Percentiles rank a stretch among this genome's conserved stretches.
Evolutionary conservation across 257 asterid species (phyloP).

Genomic region (Datura wrightii): DNA sequence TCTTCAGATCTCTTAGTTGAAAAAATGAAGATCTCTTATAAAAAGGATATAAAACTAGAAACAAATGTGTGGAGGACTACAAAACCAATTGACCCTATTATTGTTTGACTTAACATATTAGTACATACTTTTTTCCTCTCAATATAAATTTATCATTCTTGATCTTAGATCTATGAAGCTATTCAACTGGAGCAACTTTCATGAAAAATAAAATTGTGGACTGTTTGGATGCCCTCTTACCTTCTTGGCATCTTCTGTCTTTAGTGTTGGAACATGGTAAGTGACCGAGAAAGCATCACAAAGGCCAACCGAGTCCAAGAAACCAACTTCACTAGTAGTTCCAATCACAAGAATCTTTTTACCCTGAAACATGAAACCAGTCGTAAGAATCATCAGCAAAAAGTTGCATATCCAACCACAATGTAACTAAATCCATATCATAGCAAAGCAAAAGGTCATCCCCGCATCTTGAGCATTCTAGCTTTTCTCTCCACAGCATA

Average conservation of each 20-base stretch:
- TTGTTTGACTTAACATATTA: neutral
- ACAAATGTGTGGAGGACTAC: too few species aligned
- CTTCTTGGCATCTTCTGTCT: constrained; percentile 82
- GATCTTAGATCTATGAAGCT: neutral
- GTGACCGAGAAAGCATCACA: constrained; percentile 84
- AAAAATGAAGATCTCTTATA: too few species aligned
- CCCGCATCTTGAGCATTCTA: neutral
- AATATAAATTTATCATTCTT: neutral
- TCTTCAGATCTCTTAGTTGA: too few species aligned
- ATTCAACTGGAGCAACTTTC: neutral
- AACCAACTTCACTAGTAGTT: constrained; percentile 83
- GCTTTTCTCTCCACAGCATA: neutral
- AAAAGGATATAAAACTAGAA: too few species aligned
- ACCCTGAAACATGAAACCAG: constrained; percentile 55
- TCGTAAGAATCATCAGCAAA: neutral
- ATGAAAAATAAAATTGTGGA: neutral
- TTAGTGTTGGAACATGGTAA: constrained; percentile 81
- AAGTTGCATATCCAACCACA: constrained; percentile 18
- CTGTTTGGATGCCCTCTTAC: constrained; percentile 45
- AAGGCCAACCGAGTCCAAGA: constrained; percentile 83
- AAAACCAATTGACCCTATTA: neutral
- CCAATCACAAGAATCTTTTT: constrained; percentile 90
- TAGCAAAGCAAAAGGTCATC: neutral
- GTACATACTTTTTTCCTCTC: neutral
- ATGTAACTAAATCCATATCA: constrained; percentile 2